These are phyloP conservation scores for Lactarius sp. DNA, from an alignment of 768 basidiomycete genomes.

Conservation along the genomic window DNA sequence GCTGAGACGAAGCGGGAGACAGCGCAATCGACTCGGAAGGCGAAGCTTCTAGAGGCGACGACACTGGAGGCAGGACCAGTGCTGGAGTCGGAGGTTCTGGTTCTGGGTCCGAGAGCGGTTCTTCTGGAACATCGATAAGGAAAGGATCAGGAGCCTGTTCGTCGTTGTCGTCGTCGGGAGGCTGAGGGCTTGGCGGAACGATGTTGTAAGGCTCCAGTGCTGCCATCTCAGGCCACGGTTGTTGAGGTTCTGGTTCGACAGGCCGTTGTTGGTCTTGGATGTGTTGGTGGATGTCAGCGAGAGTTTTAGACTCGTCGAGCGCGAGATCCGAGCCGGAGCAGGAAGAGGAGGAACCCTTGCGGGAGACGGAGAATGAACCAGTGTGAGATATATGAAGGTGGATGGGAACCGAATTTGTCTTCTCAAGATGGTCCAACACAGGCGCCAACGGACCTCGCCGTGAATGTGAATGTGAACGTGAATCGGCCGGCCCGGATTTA, in stretches of 20 bases:
- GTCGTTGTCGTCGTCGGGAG: neutral
- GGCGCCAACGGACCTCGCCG: constrained; percentile 20
- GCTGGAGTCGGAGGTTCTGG: constrained; percentile 14
- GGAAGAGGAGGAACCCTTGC: constrained; percentile 33
- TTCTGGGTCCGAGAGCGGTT: constrained; percentile 30
- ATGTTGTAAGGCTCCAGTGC: constrained; percentile 1
- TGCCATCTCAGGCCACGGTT: neutral
- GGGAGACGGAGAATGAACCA: constrained; percentile 44
- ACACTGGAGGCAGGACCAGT: constrained; percentile 26
- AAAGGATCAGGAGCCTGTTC: constrained; percentile 47
- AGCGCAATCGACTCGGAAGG: constrained; percentile 43
- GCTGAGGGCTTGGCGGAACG: neutral
- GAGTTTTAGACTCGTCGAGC: constrained; percentile 16
- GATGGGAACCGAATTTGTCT: constrained; percentile 26
- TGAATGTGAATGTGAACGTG: neutral
- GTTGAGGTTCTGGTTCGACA: neutral
- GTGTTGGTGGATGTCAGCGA: constrained; percentile 5
- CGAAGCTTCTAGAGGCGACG: constrained; percentile 35
- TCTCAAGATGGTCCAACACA: constrained; percentile 17
- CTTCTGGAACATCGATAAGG: constrained; percentile 53
- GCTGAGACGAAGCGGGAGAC: constrained; percentile 19
- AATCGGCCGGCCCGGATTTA: constrained; percentile 15
- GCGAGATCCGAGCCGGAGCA: constrained; percentile 10
- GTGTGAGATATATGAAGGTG: constrained; percentile 29
- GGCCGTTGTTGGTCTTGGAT: neutral